Conservation (phyloP, 805 yeast genomes). For the Kazachstania psychrophila region DNA sequence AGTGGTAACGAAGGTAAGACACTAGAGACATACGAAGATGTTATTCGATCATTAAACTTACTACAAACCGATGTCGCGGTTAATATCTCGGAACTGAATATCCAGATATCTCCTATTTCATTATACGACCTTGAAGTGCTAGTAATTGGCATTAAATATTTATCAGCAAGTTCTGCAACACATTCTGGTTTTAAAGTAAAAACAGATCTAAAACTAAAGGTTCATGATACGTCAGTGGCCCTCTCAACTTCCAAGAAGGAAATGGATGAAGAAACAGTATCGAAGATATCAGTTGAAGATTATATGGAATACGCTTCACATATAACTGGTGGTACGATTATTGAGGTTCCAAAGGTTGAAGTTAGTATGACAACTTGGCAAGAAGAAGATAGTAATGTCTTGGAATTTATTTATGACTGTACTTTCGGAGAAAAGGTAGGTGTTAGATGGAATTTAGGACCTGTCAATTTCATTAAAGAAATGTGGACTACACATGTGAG, state of each 20-base stretch:
- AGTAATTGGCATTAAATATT: constrained; percentile 46
- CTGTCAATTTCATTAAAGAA: constrained; percentile 79
- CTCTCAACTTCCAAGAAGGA: constrained; percentile 50
- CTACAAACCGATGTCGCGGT: constrained; percentile 65
- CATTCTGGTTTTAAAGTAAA: constrained; percentile 32
- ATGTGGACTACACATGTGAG: constrained; percentile 84
- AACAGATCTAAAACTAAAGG: constrained; percentile 49
- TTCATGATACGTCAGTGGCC: constrained; percentile 58
- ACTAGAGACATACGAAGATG: constrained; percentile 21
- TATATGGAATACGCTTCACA: constrained; percentile 47
- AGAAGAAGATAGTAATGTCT: constrained; percentile 37
- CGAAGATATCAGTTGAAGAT: constrained; percentile 39
- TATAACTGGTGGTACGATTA: constrained; percentile 72
- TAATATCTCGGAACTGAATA: constrained; percentile 42
- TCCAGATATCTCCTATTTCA: constrained; percentile 76
- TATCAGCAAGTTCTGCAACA: constrained; percentile 42
- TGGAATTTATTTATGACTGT: constrained; percentile 62
- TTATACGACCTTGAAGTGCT: constrained; percentile 70
- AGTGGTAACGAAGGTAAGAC: constrained; percentile 23
- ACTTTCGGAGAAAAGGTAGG: constrained; percentile 85
- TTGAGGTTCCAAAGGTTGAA: constrained; percentile 66
- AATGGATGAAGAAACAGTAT: constrained; percentile 40
- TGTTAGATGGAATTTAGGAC: constrained; percentile 88
- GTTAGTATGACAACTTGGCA: constrained; percentile 74
- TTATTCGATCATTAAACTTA: constrained; percentile 24